Percentiles rank a stretch among this genome's conserved stretches.
phyloP scores from a whole-genome alignment of 176 grass and related monocot genomes.

The Luzula sylvatica region DNA sequence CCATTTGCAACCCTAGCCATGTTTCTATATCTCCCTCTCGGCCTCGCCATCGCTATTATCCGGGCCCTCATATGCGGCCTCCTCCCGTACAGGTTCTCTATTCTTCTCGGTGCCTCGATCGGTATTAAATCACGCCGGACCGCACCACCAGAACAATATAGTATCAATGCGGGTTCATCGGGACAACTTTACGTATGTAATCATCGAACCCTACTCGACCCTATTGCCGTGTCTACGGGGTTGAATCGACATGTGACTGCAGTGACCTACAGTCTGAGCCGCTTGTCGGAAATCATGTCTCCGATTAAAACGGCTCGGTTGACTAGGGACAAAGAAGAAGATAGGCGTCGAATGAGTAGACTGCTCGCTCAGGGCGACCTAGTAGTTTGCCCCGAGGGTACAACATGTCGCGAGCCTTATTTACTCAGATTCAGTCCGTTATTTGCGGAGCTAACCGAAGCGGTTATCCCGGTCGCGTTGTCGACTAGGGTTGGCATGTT shows the following conservation, averaged over 20 bases:
- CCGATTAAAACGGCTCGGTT: conserved; percentile 49
- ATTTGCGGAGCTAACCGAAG: conserved; percentile 35
- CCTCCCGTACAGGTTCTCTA: conserved; percentile 43
- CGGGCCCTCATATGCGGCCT: conserved; percentile 26
- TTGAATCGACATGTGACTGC: conserved; percentile 37
- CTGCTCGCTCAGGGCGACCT: conserved; percentile 36
- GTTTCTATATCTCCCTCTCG: conserved; percentile 68
- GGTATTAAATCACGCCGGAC: conserved; percentile 36
- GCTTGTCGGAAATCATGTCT: conserved; percentile 44
- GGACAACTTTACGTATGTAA: conserved; percentile 51
- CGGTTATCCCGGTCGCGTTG: conserved; percentile 41
- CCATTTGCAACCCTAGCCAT: conserved; percentile 42
- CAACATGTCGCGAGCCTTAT: conserved; percentile 60
- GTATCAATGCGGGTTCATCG: background rate
- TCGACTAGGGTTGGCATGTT: conserved; percentile 41
- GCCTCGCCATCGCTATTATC: conserved; percentile 20
- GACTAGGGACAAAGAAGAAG: conserved; percentile 47
- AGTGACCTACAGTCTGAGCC: conserved; percentile 70
- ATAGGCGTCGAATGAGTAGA: conserved; percentile 36
- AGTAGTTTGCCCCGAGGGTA: conserved; percentile 76
- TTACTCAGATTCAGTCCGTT: conserved; percentile 66
- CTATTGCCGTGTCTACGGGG: conserved; percentile 32
- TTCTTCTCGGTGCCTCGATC: conserved; percentile 26
- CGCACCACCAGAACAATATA: background rate
- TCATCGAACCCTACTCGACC: conserved; percentile 68